Base-by-base conservation (phyloP, 2,329 filamentous ascomycete genomes). In the Cercospora canescens region DNA sequence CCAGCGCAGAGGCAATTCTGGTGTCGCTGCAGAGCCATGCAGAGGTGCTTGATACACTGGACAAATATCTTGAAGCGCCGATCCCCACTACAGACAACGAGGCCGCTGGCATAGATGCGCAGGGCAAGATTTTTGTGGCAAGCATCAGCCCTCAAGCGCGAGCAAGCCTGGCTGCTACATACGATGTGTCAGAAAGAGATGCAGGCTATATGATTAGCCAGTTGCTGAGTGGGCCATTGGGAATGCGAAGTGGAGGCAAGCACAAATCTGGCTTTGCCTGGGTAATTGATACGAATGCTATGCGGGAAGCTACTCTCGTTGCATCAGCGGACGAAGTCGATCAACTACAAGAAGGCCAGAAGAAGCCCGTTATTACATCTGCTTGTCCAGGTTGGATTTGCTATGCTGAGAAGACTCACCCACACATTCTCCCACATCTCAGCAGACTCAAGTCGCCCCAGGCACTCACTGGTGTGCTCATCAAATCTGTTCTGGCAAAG, bases 361-460 rank as follows among this genome's bases (percentile, higher is more conserved):
- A 83, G 72, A 81, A 80, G 67, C 91, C 92, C 0, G 88, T 94
- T 32, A 85, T 99, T 50, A 93, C 94, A 8, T 94, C 94, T 3
- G 93, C 93, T 21, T 99, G 95, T 78, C 95, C 95, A 0, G 95
- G 95, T 7, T 99, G 96, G 94, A 94, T 99, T 63, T 99, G 95
- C 81, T 99, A 99, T 76, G 94, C 94, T 28, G 95, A 99, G 79
- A 98, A 99, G 81, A 98, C 94, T 63, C 95, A 99, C 75, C 93
- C 95, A 1, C 90, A 97, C 75, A 89, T 98, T 63, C 85, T 99
- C 58, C 93, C 93, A 30, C 93, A 99, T 78, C 84, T 99, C 62
- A 97, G 94, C 65, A 88, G 88, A 58, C 85, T 98, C 69, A 99
- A 98, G 78, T 97, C 94, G 5, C 94, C 95, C 14, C 95, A 99